Evolutionary conservation across 257 asterid genomes (phyloP).

Genomic region (Solanum chilense): DNA sequence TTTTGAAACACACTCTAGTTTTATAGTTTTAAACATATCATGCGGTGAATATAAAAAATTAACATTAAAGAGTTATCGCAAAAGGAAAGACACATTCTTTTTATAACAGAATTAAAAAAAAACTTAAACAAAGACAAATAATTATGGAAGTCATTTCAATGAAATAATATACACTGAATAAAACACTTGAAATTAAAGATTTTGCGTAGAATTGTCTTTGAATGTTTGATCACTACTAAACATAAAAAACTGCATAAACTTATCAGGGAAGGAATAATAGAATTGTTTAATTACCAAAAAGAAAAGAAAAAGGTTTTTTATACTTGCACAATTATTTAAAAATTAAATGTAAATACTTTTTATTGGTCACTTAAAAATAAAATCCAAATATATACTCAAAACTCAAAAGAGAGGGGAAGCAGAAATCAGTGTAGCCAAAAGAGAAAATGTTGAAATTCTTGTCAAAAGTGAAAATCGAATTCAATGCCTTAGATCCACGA

Average conservation of each 20-base stretch:
- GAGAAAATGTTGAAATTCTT: conserved; percentile 75
- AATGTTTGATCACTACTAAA: neutral
- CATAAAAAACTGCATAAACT: neutral
- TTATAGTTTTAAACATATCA: no score
- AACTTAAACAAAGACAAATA: no score
- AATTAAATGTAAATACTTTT: neutral
- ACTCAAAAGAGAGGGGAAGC: neutral
- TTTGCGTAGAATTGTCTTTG: neutral
- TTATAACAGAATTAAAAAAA: no score
- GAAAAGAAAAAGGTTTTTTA: neutral
- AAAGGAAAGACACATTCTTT: neutral
- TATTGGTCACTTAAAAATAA: neutral
- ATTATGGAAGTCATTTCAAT: neutral
- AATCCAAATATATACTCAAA: neutral
- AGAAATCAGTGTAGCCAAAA: neutral
- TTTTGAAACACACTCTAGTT: neutral
- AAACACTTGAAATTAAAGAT: neutral
- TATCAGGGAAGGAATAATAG: neutral
- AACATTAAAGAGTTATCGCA: no score
- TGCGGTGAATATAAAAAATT: neutral
- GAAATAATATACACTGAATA: neutral
- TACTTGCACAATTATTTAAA: neutral
- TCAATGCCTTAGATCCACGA: conserved; percentile 88
- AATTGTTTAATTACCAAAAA: neutral
- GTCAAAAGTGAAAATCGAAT: conserved; percentile 86